Base-by-base conservation (phyloP, 306 rosid species). In the Carpinus fangiana region DNA sequence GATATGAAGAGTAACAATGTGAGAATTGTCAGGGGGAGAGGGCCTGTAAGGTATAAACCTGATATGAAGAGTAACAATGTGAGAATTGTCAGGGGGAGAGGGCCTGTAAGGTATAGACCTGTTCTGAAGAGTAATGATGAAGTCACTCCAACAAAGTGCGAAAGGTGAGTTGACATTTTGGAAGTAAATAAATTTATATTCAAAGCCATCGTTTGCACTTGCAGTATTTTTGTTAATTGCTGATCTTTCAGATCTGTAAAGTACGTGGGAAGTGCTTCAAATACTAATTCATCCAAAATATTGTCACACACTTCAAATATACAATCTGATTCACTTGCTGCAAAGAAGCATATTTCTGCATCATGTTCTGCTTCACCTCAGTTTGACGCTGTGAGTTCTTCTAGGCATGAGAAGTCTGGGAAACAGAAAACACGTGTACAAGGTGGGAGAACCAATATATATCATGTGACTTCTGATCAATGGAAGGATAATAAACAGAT, bases 31-130 rank as follows among this genome's bases (percentile, higher is more conserved):
- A 36, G 43, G 43, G 83, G 79, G 59, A 74, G 79, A 47, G 84
- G 76, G 36, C 36, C 34, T 59, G 36, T 59, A 20, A 59, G 65
- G 65, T 59, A 21, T 59, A 59, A 26, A 23, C 65, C 65, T 59
- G 38, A 23, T 23, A 8, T 59, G 65, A 21, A 26, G 34, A 59
- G 65, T 21, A 59, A 59, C 34, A 3, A 59, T 23, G 36, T 51
- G 56, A 57, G 76, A 57, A 46, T 53, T 69, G 75, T 75, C 31
- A 36, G 43, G 52, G 84, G 79, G 69, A 56, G 79, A 67, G 84
- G 80, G 65, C 36, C 36, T 59, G 14, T 59, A 59, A 21, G 65
- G 2, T 59, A 26, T 59, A 59, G 12, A 23, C 65, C 65, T 59
- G 10, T 59, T 10, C 23, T 11, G 65, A 59, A 59, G 54, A 26